Conservation (phyloP, 1,284 basidiomycete species). For the Chalciporus sp. region DNA sequence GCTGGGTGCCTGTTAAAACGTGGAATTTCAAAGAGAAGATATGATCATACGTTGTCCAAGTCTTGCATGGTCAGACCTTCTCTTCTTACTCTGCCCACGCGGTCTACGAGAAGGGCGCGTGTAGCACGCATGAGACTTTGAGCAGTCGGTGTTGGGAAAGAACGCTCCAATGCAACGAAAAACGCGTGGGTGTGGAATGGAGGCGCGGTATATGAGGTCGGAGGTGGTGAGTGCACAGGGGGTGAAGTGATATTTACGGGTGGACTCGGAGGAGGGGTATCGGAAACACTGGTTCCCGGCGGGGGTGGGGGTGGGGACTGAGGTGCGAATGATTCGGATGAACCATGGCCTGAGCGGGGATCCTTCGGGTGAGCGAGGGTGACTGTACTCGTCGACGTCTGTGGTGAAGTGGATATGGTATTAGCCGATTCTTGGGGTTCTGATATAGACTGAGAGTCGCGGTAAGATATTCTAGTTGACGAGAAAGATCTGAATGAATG, state of each 20-base stretch:
- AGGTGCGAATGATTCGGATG: conserved; percentile 7
- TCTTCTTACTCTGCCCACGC: conserved; percentile 73
- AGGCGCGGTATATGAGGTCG: conserved; percentile 45
- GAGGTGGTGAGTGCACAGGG: conserved; percentile 7
- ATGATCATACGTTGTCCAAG: conserved; percentile 80
- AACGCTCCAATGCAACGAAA: conserved; percentile 65
- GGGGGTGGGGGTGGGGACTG: conserved; percentile 15
- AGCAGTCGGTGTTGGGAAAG: conserved; percentile 71
- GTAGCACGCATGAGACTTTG: conserved; percentile 87
- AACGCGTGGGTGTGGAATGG: conserved; percentile 69
- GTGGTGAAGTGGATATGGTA: conserved; percentile 1
- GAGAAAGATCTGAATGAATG: neutral
- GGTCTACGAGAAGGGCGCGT: conserved; percentile 75
- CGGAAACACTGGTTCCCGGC: conserved; percentile 13
- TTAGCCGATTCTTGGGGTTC: neutral
- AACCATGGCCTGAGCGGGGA: conserved; percentile 21
- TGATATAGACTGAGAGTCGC: conserved; percentile 1
- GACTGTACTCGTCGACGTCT: conserved; percentile 22
- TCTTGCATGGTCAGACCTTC: conserved; percentile 84
- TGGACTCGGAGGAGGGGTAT: conserved; percentile 4
- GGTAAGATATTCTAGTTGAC: neutral
- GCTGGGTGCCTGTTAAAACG: conserved; percentile 46
- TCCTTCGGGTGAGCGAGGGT: conserved; percentile 37
- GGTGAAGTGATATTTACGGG: conserved; percentile 14
- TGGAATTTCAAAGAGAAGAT: neutral